phyloP scores from a whole-genome alignment of 2,329 filamentous ascomycete genomes.

The Sarocladiaceae sp. region DNA sequence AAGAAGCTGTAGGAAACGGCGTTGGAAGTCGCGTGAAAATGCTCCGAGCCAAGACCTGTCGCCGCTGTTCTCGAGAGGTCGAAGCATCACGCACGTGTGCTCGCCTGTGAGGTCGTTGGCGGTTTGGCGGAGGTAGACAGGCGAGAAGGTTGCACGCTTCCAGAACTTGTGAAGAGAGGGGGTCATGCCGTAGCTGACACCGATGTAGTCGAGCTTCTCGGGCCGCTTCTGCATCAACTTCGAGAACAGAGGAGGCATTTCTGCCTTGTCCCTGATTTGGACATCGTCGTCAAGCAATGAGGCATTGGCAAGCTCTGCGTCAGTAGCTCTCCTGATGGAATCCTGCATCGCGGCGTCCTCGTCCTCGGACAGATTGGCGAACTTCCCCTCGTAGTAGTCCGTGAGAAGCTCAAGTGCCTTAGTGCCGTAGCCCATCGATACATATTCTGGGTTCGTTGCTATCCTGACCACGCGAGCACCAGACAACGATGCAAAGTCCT shows the following conservation, averaged over 20 bases:
- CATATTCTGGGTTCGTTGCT: slow-evolving; percentile 92
- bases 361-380: slow-evolving; percentile 76
- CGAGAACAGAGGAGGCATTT: slow-evolving; percentile 90
- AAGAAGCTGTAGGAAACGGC: slow-evolving; percentile 83
- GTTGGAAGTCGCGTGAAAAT: slow-evolving; percentile 90
- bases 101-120: slow-evolving; percentile 95
- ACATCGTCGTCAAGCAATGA: slow-evolving; percentile 83
- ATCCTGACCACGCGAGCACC: slow-evolving; percentile 91
- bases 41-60: slow-evolving; percentile 84
- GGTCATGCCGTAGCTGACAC: slow-evolving; percentile 93
- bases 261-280: slow-evolving; percentile 80
- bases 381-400: slow-evolving; percentile 94
- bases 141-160: slow-evolving; percentile 82
- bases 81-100: slow-evolving; percentile 96
- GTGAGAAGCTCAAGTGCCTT: slow-evolving; percentile 81
- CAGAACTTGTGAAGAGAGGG: slow-evolving; percentile 89
- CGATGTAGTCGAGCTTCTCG: slow-evolving; percentile 81
- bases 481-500: slow-evolving; percentile 90
- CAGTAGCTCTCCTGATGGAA: slow-evolving; percentile 73
- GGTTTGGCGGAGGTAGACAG: slow-evolving; percentile 92
- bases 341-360: slow-evolving; percentile 47
- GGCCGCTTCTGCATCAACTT: slow-evolving; percentile 81
- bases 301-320: slow-evolving; percentile 72
- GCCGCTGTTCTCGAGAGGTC: slow-evolving; percentile 64
- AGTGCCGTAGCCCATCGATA: slow-evolving; percentile 88